Evolutionary conservation across 1,284 basidiomycete species (phyloP).

Genomic region (Leccinum subfulvum): DNA sequence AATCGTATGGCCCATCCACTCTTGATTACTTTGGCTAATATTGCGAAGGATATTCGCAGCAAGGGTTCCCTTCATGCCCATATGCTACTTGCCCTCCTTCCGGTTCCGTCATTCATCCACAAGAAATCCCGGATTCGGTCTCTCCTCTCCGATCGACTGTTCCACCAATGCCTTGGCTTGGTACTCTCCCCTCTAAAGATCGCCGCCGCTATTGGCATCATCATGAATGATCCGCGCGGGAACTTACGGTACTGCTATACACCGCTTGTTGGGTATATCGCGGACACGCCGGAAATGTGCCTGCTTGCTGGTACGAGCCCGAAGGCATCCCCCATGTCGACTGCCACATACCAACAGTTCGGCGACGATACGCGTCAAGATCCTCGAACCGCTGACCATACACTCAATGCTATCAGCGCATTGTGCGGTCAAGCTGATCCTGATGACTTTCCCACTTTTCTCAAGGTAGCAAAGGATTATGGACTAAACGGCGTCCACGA

Average conservation of each 20-base stretch:
- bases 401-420: not conserved
- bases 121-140: not conserved
- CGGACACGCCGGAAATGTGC: not conserved
- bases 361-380: not conserved
- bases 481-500: not conserved
- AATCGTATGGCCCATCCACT: not conserved
- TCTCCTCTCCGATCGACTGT: not conserved
- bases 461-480: slow-evolving; percentile 1
- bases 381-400: not conserved
- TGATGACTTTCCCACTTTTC: not conserved
- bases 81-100: not conserved
- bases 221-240: not conserved
- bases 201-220: not conserved
- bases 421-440: not conserved
- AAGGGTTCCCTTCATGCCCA: not conserved
- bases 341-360: not conserved
- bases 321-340: not conserved
- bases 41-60: not conserved
- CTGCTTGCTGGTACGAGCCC: not conserved
- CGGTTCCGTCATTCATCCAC: not conserved
- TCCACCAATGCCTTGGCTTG: not conserved
- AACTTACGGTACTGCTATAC: not conserved
- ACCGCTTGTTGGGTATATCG: not conserved
- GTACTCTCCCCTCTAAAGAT: not conserved
- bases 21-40: not conserved